These are phyloP conservation scores for Fusarium sambucinum DNA, from an alignment of 2,329 filamentous ascomycete species.

Conservation along the genomic window DNA sequence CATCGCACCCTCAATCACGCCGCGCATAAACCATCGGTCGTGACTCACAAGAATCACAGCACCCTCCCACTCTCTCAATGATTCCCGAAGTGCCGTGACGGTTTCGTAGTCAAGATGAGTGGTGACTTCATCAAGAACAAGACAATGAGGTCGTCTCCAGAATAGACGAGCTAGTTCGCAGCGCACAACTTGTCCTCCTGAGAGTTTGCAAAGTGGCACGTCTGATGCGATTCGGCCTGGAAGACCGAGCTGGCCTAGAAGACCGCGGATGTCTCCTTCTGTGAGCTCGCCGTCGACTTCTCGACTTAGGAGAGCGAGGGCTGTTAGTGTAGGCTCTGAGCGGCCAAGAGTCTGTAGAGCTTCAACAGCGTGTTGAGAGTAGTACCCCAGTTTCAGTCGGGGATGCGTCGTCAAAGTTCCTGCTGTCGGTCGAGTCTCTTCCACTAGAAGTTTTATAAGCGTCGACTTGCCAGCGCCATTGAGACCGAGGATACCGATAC, in stretches of 20 bases:
- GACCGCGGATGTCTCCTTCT: constrained; percentile 75
- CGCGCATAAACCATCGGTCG: constrained; percentile 83
- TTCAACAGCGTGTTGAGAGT: constrained; percentile 84
- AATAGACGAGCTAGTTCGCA: constrained; percentile 76
- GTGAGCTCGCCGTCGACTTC: constrained; percentile 65
- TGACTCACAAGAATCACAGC: constrained; percentile 83
- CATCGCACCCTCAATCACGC: constrained; percentile 66
- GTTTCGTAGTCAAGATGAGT: constrained; percentile 89
- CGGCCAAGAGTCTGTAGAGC: constrained; percentile 69
- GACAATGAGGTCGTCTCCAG: constrained; percentile 75
- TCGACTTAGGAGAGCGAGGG: constrained; percentile 71
- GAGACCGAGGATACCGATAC: constrained; percentile 80
- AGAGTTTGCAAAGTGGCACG: constrained; percentile 78
- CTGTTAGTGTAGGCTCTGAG: constrained; percentile 67
- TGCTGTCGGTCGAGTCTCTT: constrained; percentile 66
- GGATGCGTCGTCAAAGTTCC: constrained; percentile 76
- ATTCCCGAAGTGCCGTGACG: constrained; percentile 76
- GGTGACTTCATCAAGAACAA: constrained; percentile 84
- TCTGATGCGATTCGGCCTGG: constrained; percentile 78
- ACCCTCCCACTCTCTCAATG: constrained; percentile 76
- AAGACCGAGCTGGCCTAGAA: constrained; percentile 77
- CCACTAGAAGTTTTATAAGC: constrained; percentile 77
- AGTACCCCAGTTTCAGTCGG: constrained; percentile 77
- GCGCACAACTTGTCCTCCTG: constrained; percentile 80
- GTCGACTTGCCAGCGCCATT: constrained; percentile 89